Base-by-base conservation (phyloP, 2,329 filamentous ascomycete genomes). In the Fonsecaea multimorphosa region DNA sequence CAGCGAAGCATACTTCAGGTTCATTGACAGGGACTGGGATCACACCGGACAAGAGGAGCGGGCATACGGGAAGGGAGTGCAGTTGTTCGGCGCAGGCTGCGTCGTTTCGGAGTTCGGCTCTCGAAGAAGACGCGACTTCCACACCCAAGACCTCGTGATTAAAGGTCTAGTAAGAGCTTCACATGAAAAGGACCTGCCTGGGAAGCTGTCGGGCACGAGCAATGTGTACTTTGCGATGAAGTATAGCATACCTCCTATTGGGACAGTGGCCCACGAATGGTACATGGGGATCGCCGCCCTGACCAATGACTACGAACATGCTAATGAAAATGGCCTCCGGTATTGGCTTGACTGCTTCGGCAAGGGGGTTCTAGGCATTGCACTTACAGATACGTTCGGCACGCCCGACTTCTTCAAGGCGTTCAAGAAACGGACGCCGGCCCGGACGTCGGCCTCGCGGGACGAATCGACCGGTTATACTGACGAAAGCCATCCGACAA, bases 251-350 rank as follows among this genome's bases (percentile, higher is more conserved):
- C 81, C 87, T 2, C 93, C 95, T 0, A 86, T 98, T 12, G 95
- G 95, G 4, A 99, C 95, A 0, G 89, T 92, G 1, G 95, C 95
- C 0, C 95, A 99, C 75, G 95, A 99, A 80, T 99, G 95, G 95
- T 98, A 97, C 82, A 99, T 99, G 95, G 93, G 92, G 49, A 94
- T 96, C 68, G 95, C 95, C 0, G 93, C 95, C 44, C 92, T 97
- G 72, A 91, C 90, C 3, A 85, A 92, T 68, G 87, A 97, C 78
- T 99, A 99, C 76, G 85, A 87, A 72, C 84, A 86, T 68, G 93
- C 95, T 2, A 96, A 93, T 40, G 92, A 96, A 76, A 85, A 89
- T 69, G 93, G 92, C 0, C 81, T 99, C 71, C 84, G 87, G 64
- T 92, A 96, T 76, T 99, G 95, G 95, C 86, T 96, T 36, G 88